These are phyloP conservation scores for Ceratorhiza oryzae-sativae DNA, from an alignment of 1,284 basidiomycete species.

Conservation along the genomic window DNA sequence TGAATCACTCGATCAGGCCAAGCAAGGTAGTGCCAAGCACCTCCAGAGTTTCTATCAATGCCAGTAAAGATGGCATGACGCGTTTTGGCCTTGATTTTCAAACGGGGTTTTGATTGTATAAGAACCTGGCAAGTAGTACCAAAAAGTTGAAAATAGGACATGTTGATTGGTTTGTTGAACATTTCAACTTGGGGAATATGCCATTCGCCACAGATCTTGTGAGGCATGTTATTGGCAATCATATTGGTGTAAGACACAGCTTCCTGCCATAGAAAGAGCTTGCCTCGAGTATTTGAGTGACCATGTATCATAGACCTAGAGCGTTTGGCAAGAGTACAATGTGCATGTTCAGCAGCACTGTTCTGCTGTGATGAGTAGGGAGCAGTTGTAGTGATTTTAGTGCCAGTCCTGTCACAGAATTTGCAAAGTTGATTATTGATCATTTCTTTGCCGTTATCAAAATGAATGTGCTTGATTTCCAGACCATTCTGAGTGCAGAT, in stretches of 20 bases:
- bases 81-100: slow-evolving; percentile 3
- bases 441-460: slow-evolving; percentile 24
- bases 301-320: slow-evolving; percentile 16
- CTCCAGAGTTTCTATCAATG: slow-evolving; percentile 7
- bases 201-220: not conserved
- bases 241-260: not conserved
- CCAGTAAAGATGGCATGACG: slow-evolving; percentile 18
- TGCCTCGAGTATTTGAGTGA: slow-evolving; percentile 3
- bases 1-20: slow-evolving; percentile 1
- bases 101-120: not conserved
- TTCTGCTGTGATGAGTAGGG: slow-evolving; percentile 47
- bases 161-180: slow-evolving; percentile 9
- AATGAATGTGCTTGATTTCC: slow-evolving; percentile 23
- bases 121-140: slow-evolving; percentile 22
- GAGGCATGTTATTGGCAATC: slow-evolving; percentile 7
- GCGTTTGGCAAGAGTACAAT: slow-evolving; percentile 41
- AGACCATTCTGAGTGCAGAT: slow-evolving; percentile 7
- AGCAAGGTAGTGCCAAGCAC: slow-evolving; percentile 15
- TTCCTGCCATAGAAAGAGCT: slow-evolving; percentile 30
- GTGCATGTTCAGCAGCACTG: slow-evolving; percentile 47
- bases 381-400: slow-evolving; percentile 36
- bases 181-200: slow-evolving; percentile 1
- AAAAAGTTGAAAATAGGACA: slow-evolving; percentile 22
- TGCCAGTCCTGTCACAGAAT: not conserved
- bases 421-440: not conserved